Conservation (phyloP, 2,329 filamentous ascomycete genomes). For the Penicillium fuscoglaucum region DNA sequence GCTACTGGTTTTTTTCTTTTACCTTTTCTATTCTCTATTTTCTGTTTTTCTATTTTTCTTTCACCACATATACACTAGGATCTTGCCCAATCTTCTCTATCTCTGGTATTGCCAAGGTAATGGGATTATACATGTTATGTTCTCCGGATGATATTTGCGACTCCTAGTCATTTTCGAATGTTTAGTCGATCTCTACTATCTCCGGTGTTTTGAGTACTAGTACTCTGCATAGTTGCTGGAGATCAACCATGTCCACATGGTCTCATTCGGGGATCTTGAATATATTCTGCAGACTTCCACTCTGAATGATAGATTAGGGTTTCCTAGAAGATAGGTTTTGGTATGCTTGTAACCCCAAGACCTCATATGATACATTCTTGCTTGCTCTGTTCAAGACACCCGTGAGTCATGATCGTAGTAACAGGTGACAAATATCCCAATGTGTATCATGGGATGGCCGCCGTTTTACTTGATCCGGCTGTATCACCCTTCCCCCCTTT, state of each 20-base stretch:
- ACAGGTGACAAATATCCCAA: slow-evolving; percentile 26
- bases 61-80: not conserved
- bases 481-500: slow-evolving; percentile 30
- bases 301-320: slow-evolving; percentile 17
- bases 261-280: slow-evolving; percentile 23
- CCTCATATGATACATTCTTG: slow-evolving; percentile 31
- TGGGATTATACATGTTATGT: slow-evolving; percentile 6
- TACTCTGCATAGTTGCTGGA: slow-evolving; percentile 17
- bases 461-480: slow-evolving; percentile 27
- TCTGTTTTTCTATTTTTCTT: not conserved
- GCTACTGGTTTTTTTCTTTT: not conserved
- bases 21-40: not conserved
- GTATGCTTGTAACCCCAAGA: slow-evolving; percentile 24
- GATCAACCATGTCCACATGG: slow-evolving; percentile 20
- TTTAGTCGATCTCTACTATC: slow-evolving; percentile 19
- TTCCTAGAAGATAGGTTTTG: slow-evolving; percentile 12
- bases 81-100: not conserved
- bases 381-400: slow-evolving; percentile 15
- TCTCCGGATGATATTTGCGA: slow-evolving; percentile 17
- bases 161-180: not conserved
- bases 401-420: slow-evolving; percentile 25
- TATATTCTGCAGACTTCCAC: slow-evolving; percentile 1
- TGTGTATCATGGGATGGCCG: slow-evolving; percentile 28
- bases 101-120: slow-evolving; percentile 7
- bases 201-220: slow-evolving; percentile 9